Base-by-base conservation (phyloP, 2,329 filamentous ascomycete species). In the Pleurostoma richardsiae region DNA sequence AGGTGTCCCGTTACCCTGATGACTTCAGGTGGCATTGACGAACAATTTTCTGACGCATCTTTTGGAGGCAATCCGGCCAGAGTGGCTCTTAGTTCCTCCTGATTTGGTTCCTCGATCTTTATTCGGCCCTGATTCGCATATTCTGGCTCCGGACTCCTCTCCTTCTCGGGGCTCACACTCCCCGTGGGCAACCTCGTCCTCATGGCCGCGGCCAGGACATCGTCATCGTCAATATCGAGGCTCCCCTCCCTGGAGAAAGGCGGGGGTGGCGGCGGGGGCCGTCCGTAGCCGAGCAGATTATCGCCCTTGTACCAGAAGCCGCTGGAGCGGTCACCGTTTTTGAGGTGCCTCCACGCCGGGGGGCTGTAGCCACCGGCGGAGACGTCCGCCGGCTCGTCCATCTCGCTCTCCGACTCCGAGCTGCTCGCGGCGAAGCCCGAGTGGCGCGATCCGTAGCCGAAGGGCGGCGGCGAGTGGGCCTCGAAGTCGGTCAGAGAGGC, bases 341-440 rank as follows among this genome's bases (percentile, higher is more conserved):
- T 74, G 64, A 81, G 76, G 54, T 77, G 76, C 59, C 76, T 72
- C 79, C 79, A 82, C 42, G 79, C 79, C 52, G 79, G 79, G 47
- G 79, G 79, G 58, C 74, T 80, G 69, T 77, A 82, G 52, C 77
- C 77, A 72, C 76, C 76, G 58, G 54, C 71, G 60, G 77, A 81
- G 33, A 58, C 55, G 38, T 64, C 55, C 50, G 49, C 54, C 19
- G 19, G 19, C 39, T 68, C 73, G 67, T 71, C 71, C 63, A 68
- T 59, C 54, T 65, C 66, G 62, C 61, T 68, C 63, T 64, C 62
- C 56, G 62, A 61, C 54, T 70, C 65, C 53, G 58, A 54, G 59
- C 62, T 66, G 60, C 64, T 62, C 19, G 19, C 19, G 19, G 19
- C 19, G 66, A 69, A 72, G 41, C 64, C 69, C 56, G 69, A 71